Evolutionary conservation across 2,329 filamentous ascomycete species (phyloP).

Genomic region (Aspergillus awamori): DNA sequence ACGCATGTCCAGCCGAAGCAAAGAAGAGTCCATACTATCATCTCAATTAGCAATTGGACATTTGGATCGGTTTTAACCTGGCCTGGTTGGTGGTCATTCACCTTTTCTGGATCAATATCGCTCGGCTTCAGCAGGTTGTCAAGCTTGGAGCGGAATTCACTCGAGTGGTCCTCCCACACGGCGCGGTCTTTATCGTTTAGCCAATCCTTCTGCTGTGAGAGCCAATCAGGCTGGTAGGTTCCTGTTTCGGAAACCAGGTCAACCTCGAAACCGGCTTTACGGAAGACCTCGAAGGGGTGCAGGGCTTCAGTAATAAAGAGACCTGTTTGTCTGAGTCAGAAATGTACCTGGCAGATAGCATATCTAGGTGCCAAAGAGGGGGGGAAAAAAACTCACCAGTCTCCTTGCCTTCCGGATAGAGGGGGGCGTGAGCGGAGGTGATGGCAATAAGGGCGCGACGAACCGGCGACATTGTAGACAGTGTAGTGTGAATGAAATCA

Average conservation of each 20-base stretch:
- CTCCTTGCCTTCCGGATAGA: not conserved
- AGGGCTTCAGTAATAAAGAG: not conserved
- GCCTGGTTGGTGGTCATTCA: not conserved
- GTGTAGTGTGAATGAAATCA: too few species aligned
- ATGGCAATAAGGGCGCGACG: not conserved
- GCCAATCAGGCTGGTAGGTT: conserved; percentile 38
- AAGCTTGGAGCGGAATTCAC: conserved; percentile 38
- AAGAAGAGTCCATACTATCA: not conserved
- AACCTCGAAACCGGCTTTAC: conserved; percentile 41
- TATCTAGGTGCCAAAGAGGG: too few species aligned
- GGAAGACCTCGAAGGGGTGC: conserved; percentile 13
- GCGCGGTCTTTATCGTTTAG: conserved; percentile 36
- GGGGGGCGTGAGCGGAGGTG: not conserved
- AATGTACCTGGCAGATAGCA: not conserved
- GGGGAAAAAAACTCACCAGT: not conserved
- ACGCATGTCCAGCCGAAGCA: not conserved
- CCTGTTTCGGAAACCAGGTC: conserved; percentile 47
- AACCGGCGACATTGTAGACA: not conserved
- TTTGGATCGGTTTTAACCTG: not conserved
- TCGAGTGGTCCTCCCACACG: conserved; percentile 35
- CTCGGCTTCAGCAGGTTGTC: conserved; percentile 35
- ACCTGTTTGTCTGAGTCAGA: not conserved
- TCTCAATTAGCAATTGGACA: not conserved
- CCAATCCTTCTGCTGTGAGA: conserved; percentile 40
- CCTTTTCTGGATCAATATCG: not conserved